phyloP scores from a whole-genome alignment of 1,284 basidiomycete species.

The Austroboletus novae-zelandiae region DNA sequence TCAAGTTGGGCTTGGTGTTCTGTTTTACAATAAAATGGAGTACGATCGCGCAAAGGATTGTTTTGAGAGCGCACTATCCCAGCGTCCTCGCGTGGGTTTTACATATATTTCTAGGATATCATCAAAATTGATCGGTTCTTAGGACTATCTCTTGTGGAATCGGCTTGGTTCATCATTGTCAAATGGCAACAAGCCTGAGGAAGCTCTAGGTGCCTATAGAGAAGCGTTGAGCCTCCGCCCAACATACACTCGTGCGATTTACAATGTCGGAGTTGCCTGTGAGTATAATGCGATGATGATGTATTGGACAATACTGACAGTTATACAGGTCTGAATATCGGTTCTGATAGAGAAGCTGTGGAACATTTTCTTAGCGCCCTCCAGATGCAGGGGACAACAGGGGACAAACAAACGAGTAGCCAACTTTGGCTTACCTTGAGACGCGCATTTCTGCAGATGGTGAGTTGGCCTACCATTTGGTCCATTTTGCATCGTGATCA shows the following conservation, averaged over 20 bases:
- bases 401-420: constrained; percentile 69
- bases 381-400: constrained; percentile 67
- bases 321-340: constrained; percentile 83
- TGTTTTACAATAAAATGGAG: constrained; percentile 86
- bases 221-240: constrained; percentile 92
- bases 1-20: constrained; percentile 89
- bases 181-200: constrained; percentile 93
- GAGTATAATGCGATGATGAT: constrained; percentile 26
- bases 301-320: constrained; percentile 2
- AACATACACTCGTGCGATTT: constrained; percentile 96
- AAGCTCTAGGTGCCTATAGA: constrained; percentile 93
- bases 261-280: constrained; percentile 98
- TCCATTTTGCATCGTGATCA: constrained; percentile 1
- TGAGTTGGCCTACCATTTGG: constrained; percentile 33
- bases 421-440: constrained; percentile 93
- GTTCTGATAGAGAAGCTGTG: constrained; percentile 92
- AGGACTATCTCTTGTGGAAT: constrained; percentile 98
- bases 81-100: constrained; percentile 62
- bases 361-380: constrained; percentile 96
- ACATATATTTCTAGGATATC: constrained; percentile 3
- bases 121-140: constrained; percentile 3
- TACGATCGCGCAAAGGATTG: constrained; percentile 87
- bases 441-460: constrained; percentile 81
- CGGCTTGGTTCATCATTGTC: constrained; percentile 92
- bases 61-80: constrained; percentile 82